Conservation (phyloP, 2,329 filamentous ascomycete species). For the Coleophoma cylindrospora region DNA sequence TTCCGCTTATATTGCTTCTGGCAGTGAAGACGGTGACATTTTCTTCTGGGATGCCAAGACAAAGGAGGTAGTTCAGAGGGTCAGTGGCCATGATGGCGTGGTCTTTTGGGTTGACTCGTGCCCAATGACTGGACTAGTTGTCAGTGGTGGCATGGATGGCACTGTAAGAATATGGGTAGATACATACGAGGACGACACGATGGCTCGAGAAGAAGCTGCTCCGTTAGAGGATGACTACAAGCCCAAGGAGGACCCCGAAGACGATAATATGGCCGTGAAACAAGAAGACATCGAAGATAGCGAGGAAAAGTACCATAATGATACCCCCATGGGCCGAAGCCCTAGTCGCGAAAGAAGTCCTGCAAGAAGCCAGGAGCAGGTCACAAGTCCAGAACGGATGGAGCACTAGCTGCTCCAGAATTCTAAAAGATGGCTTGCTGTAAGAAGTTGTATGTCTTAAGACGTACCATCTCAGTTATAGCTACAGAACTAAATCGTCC, state of each 20-base stretch:
- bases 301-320: constrained; percentile 7
- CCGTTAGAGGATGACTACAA: constrained; percentile 10
- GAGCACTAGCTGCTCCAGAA: no score
- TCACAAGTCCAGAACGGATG: not conserved
- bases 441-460: no score
- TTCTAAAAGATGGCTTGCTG: no score
- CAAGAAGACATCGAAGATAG: constrained; percentile 5
- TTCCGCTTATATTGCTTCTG: constrained; percentile 65
- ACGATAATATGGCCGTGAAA: not conserved
- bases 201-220: constrained; percentile 6
- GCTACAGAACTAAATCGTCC: no score
- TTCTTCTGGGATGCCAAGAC: constrained; percentile 86
- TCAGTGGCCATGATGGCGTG: constrained; percentile 49
- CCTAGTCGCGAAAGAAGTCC: not conserved
- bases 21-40: constrained; percentile 82
- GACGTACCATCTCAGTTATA: no score
- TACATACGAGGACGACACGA: constrained; percentile 19
- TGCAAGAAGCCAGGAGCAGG: not conserved
- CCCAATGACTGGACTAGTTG: constrained; percentile 43
- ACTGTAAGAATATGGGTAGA: constrained; percentile 59
- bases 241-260: constrained; percentile 4
- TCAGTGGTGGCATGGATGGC: constrained; percentile 57
- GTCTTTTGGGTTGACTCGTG: constrained; percentile 65
- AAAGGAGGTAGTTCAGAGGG: constrained; percentile 74
- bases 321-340: constrained; percentile 15